phyloP scores from a whole-genome alignment of 495 filamentous ascomycete species.

The Immersiella caudata region DNA sequence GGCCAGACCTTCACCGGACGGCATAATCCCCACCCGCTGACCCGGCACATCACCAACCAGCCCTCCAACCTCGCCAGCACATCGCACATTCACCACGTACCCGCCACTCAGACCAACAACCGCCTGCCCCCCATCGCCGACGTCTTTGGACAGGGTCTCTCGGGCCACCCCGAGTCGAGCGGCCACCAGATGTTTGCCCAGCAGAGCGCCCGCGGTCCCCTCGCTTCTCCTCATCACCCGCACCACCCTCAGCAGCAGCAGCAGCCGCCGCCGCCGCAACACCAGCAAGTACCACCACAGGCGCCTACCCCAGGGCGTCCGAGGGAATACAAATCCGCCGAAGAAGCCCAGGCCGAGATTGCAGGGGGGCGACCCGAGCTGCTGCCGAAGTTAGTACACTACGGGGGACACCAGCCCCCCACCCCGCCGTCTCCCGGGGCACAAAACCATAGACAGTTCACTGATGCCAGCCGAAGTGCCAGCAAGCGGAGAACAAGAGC shows the following conservation, averaged over 20 bases:
- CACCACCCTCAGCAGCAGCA: conserved; percentile 40
- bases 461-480: conserved; percentile 51
- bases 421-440: conserved; percentile 84
- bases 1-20: conserved; percentile 93
- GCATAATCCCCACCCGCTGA: conserved; percentile 77
- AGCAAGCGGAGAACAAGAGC: conserved; percentile 73
- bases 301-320: conserved; percentile 57
- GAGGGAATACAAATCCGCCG: conserved; percentile 91
- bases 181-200: conserved; percentile 60
- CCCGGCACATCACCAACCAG: conserved; percentile 81
- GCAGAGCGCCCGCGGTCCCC: conserved; percentile 46
- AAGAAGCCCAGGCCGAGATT: conserved; percentile 88
- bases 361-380: conserved; percentile 90
- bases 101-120: conserved; percentile 86
- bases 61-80: conserved; percentile 83
- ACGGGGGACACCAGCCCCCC: conserved; percentile 85
- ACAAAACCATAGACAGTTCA: conserved; percentile 30
- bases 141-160: conserved; percentile 84
- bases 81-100: conserved; percentile 90
- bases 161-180: conserved; percentile 69
- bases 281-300: conserved; percentile 31
- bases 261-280: conserved; percentile 12
- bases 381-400: conserved; percentile 90
- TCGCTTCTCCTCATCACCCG: conserved; percentile 74
- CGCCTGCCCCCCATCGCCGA: conserved; percentile 92